Base-by-base conservation (phyloP, 2,329 filamentous ascomycete genomes). In the Phaeosphaeriaceae sp. region DNA sequence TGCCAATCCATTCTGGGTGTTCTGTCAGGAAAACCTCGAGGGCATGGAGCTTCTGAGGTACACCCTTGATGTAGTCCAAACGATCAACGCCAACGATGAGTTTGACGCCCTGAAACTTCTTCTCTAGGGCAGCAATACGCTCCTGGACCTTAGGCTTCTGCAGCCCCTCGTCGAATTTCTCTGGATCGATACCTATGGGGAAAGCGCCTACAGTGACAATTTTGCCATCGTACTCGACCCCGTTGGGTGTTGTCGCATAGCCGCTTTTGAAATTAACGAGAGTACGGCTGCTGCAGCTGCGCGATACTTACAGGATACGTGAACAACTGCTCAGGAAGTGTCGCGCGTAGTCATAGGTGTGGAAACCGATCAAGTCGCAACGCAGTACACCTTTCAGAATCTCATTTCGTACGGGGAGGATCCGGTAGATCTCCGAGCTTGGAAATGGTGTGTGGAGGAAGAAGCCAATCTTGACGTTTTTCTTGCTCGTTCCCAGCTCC, bases 401-500 rank as follows among this genome's bases (percentile, higher is more conserved):
- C 66, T 91, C 87, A 71, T 96, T 92, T 56, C 94, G 86, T 23
- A 97, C 93, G 1, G 94, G 94, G 7, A 97, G 80, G 59, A 97
- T 97, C 56, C 94, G 86, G 77, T 97, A 97, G 68, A 97, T 96
- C 75, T 97, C 93, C 63, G 90, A 95, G 72, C 90, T 96, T 11
- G 94, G 94, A 76, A 97, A 99, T 0, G 94, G 93, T 0, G 94
- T 97, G 74, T 99, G 94, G 29, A 97, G 79, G 81, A 97, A 99
- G 82, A 97, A 97, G 60, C 93, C 94, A 64, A 99, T 94, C 80
- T 96, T 96, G 76, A 97, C 87, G 61, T 97, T 95, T 77, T 92
- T 90, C 77, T 88, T 91, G 53, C 81, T 83, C 56, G 85, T 75
- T 49, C 88, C 89, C 50, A 97, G 87, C 74, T 95, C 90, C 67